Base-by-base conservation (phyloP, 176 grass and related monocot species). In the Chrysopogon serrulatus region DNA sequence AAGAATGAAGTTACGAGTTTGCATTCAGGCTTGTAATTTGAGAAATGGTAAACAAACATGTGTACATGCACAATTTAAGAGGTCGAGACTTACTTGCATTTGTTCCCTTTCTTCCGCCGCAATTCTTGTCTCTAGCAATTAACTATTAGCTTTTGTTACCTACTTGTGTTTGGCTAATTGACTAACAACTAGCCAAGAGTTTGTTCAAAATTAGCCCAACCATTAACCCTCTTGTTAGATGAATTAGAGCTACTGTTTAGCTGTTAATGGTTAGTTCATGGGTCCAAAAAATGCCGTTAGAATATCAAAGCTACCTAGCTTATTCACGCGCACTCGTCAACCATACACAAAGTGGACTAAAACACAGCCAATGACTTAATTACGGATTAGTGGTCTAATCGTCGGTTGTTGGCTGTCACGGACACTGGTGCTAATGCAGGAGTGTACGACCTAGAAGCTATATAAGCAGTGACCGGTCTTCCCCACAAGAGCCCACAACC, bases 391-490 rank as follows among this genome's bases (percentile, higher is more conserved):
- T 53, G 49, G 49, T 53, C 49, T 28, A 61, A 61, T 61, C 57
- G 1, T 27, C 24, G 57, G 57, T 61, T 27, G 59, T 13, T 62
- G 59, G 24, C 59, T 30, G 27, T 15, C 59, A 62, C 26, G 59
- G 59, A 62, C 57, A 61, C 26, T 15, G 39, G 39, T n/a, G 59
- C 26, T 12, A 56, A 56, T 68, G 26, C 14, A 31, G 14, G 63
- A 34, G 6, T 23, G 66, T 69, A 40, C 67, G 67, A 39, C 21
- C 31, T 62, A 10, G 16, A 28, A 11, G 42, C 75, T 86, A 72
- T 86, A 79, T 72, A 79, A 86, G 76, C 40, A 71, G 65, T 26
- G 23, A 10, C 36, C 11, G 47, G 47, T 35, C 10, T 62, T 65
- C 76, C 28, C 35, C 57, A 70, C 83, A 42, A 31, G 43, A 16